Conservation (phyloP, 495 filamentous ascomycete genomes). For the Parmelia sp. region DNA sequence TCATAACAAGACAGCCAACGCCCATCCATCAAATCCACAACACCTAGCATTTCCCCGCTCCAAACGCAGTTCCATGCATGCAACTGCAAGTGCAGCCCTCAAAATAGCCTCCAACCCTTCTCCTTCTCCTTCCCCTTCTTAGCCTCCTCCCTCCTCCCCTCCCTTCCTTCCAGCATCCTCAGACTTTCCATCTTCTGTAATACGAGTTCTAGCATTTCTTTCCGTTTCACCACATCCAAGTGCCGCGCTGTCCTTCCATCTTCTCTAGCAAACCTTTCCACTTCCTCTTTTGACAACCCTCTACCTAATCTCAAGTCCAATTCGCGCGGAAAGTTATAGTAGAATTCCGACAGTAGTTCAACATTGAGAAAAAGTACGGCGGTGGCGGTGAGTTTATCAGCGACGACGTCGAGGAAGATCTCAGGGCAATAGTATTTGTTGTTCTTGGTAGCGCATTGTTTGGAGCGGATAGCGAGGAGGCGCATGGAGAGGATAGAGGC, state of each 20-base stretch:
- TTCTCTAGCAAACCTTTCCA: slow-evolving; percentile 87
- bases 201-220: slow-evolving; percentile 87
- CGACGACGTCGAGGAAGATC: slow-evolving; percentile 93
- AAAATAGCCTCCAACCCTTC: slow-evolving; percentile 38
- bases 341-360: slow-evolving; percentile 92
- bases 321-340: slow-evolving; percentile 92
- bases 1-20: background rate
- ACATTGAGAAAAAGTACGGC: slow-evolving; percentile 97
- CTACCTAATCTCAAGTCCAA: slow-evolving; percentile 82
- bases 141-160: slow-evolving; percentile 16
- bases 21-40: background rate
- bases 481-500: slow-evolving; percentile 86
- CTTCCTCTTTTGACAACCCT: slow-evolving; percentile 65
- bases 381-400: slow-evolving; percentile 88
- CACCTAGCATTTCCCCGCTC: background rate
- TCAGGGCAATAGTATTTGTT: slow-evolving; percentile 98
- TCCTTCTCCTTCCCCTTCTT: slow-evolving; percentile 41
- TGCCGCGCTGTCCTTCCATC: slow-evolving; percentile 83
- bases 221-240: slow-evolving; percentile 82
- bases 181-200: slow-evolving; percentile 90
- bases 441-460: slow-evolving; percentile 62
- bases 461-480: slow-evolving; percentile 73
- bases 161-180: slow-evolving; percentile 61
- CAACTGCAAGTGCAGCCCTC: background rate
- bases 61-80: background rate